These are phyloP conservation scores for Alternaria novae-zelandiae DNA, from an alignment of 2,329 filamentous ascomycete species.

Conservation along the genomic window DNA sequence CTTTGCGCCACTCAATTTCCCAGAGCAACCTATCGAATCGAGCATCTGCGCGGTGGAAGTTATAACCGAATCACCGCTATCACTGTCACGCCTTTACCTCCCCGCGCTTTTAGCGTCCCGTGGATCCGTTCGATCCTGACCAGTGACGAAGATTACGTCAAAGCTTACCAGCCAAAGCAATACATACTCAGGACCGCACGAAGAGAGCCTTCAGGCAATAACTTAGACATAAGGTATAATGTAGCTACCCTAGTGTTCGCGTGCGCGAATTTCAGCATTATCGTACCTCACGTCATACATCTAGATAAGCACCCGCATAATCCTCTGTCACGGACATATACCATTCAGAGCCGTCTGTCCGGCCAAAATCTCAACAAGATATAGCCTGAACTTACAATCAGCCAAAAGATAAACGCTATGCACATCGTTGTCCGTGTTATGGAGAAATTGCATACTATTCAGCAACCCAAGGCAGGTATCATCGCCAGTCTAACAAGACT, in stretches of 20 bases:
- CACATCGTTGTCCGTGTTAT: not conserved
- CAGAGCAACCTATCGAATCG: conserved; percentile 6
- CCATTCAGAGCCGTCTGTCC: not conserved
- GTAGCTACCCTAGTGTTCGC: not conserved
- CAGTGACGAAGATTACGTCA: not conserved
- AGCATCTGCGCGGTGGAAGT: conserved; percentile 25
- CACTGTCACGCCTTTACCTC: not conserved
- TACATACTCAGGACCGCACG: not conserved
- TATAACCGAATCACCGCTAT: conserved; percentile 28
- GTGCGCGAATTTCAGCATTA: not conserved
- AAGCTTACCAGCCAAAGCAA: not conserved
- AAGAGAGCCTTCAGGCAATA: not conserved
- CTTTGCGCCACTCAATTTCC: not conserved
- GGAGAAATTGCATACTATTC: not conserved
- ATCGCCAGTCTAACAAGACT: not conserved
- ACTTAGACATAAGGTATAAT: not conserved
- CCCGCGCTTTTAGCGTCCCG: not conserved
- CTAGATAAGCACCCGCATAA: not conserved
- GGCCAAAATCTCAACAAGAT: not conserved
- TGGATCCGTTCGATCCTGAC: not conserved
- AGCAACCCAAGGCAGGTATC: not conserved
- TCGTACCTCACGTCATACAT: not conserved
- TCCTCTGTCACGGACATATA: not conserved
- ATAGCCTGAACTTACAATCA: not conserved
- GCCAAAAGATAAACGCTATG: not conserved